phyloP scores from a whole-genome alignment of 2,329 filamentous ascomycete species.

The Fusarium sp. region DNA sequence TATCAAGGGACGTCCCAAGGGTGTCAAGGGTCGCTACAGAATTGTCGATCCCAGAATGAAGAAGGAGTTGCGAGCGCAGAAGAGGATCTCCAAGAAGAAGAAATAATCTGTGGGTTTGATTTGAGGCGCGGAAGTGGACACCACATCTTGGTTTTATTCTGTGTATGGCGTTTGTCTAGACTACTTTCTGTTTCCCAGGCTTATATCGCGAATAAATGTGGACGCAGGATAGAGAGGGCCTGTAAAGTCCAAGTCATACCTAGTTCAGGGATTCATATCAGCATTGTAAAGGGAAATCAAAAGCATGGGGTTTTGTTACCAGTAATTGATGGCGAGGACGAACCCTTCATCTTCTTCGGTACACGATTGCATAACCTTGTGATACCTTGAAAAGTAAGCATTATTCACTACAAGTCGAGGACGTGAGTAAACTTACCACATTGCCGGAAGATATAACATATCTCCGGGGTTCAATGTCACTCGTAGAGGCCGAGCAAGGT shows the following conservation, averaged over 20 bases:
- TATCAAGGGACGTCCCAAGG: slow-evolving; percentile 86
- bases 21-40: slow-evolving; percentile 96
- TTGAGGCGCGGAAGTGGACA: slow-evolving; percentile 25
- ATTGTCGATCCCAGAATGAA: slow-evolving; percentile 96
- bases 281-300: neutral
- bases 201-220: slow-evolving; percentile 64
- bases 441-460: slow-evolving; percentile 83
- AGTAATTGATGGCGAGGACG: slow-evolving; percentile 85
- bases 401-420: neutral
- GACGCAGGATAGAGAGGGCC: slow-evolving; percentile 75
- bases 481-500: slow-evolving; percentile 69
- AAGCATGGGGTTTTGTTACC: slow-evolving; percentile 61
- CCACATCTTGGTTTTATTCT: slow-evolving; percentile 29
- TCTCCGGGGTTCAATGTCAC: slow-evolving; percentile 79
- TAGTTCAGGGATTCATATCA: slow-evolving; percentile 49
- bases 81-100: slow-evolving; percentile 81
- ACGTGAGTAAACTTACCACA: slow-evolving; percentile 70
- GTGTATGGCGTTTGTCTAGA: slow-evolving; percentile 16
- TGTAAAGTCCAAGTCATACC: slow-evolving; percentile 84
- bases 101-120: slow-evolving; percentile 50
- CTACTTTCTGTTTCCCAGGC: slow-evolving; percentile 31
- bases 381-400: slow-evolving; percentile 68
- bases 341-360: slow-evolving; percentile 77
- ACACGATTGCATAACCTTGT: slow-evolving; percentile 82
- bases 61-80: slow-evolving; percentile 92